Evolutionary conservation across 1,284 basidiomycete species (phyloP).

Genomic region (Ceratobasidium theobromae): DNA sequence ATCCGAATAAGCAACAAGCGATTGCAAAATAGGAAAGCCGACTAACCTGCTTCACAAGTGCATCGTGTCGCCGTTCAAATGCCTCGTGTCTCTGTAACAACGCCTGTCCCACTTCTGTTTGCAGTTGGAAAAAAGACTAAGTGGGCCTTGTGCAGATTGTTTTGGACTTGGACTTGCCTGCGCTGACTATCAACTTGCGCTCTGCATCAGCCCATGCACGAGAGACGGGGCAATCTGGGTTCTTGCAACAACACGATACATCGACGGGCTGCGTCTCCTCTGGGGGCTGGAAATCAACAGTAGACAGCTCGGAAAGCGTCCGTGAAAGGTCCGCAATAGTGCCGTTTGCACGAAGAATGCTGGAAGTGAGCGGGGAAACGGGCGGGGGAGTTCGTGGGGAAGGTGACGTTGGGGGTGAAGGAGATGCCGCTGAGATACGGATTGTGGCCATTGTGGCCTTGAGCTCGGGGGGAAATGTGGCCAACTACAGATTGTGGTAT

Average conservation of each 20-base stretch:
- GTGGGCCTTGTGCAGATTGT: neutral
- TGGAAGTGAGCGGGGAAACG: constrained; percentile 36
- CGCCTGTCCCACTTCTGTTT: constrained; percentile 86
- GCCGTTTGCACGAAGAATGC: constrained; percentile 49
- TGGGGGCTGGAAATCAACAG: constrained; percentile 50
- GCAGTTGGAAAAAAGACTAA: neutral
- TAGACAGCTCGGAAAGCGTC: constrained; percentile 68
- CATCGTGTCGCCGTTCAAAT: constrained; percentile 73
- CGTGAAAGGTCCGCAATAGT: constrained; percentile 76
- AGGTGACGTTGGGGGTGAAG: neutral
- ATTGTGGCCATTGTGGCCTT: constrained; percentile 27
- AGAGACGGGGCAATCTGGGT: constrained; percentile 62
- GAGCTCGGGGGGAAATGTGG: neutral
- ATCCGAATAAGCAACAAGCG: neutral
- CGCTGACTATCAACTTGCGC: constrained; percentile 72
- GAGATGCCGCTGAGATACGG: constrained; percentile 12
- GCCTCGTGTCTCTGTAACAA: constrained; percentile 84
- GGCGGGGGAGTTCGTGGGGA: neutral
- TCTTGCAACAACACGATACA: constrained; percentile 65
- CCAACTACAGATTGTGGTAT: neutral
- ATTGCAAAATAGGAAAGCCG: neutral
- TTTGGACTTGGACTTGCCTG: constrained; percentile 56
- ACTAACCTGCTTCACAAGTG: constrained; percentile 40
- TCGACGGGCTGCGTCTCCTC: constrained; percentile 43
- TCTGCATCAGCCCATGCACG: constrained; percentile 66